Evolutionary conservation across 306 rosid species (phyloP).

Genomic region (Purshia tridentata): DNA sequence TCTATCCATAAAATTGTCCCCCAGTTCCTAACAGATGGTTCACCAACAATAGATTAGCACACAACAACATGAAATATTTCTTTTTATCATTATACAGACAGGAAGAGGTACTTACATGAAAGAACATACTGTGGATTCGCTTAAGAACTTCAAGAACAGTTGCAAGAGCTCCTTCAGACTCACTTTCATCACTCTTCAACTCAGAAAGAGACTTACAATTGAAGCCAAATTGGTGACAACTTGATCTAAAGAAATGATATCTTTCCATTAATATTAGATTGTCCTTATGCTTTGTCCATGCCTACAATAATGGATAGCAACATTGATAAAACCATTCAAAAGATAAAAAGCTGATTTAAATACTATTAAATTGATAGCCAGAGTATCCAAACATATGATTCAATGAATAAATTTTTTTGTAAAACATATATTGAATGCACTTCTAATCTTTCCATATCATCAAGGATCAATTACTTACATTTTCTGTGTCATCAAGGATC

Average conservation of each 20-base stretch:
- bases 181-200: conserved; percentile 70
- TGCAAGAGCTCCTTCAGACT: conserved; percentile 74
- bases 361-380: neutral
- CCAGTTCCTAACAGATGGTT: conserved; percentile 54
- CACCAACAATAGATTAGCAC: conserved; percentile 33
- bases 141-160: conserved; percentile 66
- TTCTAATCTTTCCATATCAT: neutral
- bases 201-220: conserved; percentile 72
- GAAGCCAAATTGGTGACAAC: conserved; percentile 72
- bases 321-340: conserved; percentile 1
- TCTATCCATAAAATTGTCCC: conserved; percentile 46
- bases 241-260: conserved; percentile 84
- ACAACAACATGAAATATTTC: conserved; percentile 8
- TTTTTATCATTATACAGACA: conserved; percentile 1
- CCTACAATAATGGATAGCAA: conserved; percentile 43
- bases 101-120: conserved; percentile 52
- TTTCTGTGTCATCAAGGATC: conserved; percentile 92
- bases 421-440: neutral
- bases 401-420: no score
- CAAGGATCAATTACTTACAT: conserved; percentile 46
- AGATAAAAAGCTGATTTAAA: conserved; percentile 18
- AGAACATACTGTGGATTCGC: conserved; percentile 60
- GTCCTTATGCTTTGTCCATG: conserved; percentile 77
- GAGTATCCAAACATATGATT: neutral
- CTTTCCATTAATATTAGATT: conserved; percentile 85